Percentiles rank a stretch among this genome's conserved stretches.
Conservation (phyloP, 495 filamentous ascomycete genomes). For the Podospora conica region DNA sequence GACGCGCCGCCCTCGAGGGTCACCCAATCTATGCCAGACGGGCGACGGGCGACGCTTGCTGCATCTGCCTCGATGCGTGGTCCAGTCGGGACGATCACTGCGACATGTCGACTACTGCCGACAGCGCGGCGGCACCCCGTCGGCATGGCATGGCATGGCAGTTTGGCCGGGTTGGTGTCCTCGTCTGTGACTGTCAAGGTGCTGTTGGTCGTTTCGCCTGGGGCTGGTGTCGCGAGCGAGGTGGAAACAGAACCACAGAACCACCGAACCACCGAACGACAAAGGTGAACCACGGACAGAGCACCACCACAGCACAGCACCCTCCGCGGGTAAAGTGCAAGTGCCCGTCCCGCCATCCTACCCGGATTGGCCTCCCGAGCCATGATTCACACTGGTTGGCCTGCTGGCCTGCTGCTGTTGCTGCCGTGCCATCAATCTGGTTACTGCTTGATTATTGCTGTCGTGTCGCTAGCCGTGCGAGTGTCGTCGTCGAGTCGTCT, state of each 20-base stretch:
- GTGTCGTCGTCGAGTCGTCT: neutral
- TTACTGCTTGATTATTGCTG: neutral
- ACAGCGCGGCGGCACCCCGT: neutral
- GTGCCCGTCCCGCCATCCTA: neutral
- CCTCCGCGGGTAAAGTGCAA: neutral
- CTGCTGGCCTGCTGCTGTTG: neutral
- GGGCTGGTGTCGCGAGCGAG: neutral
- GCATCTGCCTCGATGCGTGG: neutral
- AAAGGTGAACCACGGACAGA: neutral
- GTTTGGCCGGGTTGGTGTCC: neutral
- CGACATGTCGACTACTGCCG: constrained; percentile 3
- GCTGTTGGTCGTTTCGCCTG: neutral
- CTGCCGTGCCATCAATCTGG: neutral
- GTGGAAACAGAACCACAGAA: neutral
- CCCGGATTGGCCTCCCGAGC: neutral
- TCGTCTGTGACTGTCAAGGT: neutral
- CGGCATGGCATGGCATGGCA: too few species aligned
- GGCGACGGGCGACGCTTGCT: neutral
- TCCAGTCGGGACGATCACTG: constrained; percentile 7
- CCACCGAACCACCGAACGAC: neutral
- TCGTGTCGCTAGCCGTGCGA: neutral
- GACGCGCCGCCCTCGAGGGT: neutral
- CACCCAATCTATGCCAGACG: constrained; percentile 8
- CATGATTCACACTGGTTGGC: neutral
- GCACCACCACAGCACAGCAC: neutral